Conservation (phyloP, 768 basidiomycete genomes). For the Phlebiopsis flavidoalba region DNA sequence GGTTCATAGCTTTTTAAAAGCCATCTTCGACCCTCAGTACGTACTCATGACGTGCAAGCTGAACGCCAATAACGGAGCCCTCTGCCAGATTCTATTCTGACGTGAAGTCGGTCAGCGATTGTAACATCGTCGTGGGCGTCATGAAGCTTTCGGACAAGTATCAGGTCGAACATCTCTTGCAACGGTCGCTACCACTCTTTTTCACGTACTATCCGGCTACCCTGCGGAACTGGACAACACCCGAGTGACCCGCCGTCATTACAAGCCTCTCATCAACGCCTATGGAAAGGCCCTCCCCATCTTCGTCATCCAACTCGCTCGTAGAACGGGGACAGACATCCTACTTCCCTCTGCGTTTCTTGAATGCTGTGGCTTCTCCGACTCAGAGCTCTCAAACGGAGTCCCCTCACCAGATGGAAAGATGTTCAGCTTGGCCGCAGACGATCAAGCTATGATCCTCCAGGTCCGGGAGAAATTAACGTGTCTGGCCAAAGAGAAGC, state of each 20-base stretch:
- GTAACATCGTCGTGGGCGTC: constrained; percentile 1
- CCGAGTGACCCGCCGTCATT: background rate
- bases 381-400: background rate
- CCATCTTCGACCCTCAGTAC: constrained; percentile 2
- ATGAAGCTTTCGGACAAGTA: background rate
- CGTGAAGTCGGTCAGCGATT: background rate
- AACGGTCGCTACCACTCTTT: background rate
- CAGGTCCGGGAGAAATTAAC: background rate
- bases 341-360: constrained; percentile 3
- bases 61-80: too few species aligned
- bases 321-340: background rate
- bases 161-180: background rate
- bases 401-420: background rate
- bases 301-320: background rate
- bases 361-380: constrained; percentile 4
- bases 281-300: constrained; percentile 1
- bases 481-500: too few species aligned
- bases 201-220: constrained; percentile 1
- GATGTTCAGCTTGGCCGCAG: background rate
- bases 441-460: background rate
- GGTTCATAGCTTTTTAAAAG: background rate
- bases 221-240: background rate
- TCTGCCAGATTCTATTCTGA: constrained; percentile 1
- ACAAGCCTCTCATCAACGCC: background rate
- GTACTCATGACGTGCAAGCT: background rate